phyloP scores from a whole-genome alignment of 441 rosid genomes.

The Eruca vesicaria region DNA sequence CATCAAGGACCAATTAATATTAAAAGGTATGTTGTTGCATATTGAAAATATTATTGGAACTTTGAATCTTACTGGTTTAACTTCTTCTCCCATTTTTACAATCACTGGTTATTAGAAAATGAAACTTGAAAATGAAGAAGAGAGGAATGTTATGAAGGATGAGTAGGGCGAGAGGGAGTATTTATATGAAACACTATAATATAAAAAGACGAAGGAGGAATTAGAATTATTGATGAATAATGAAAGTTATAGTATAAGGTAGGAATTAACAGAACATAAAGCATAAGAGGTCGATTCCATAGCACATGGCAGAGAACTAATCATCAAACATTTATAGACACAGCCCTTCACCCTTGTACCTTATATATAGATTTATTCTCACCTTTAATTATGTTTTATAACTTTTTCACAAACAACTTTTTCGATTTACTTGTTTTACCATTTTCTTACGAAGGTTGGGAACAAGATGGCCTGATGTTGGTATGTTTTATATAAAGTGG shows the following conservation, averaged over 20 bases:
- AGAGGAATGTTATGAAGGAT: not conserved
- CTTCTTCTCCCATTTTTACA: conserved; percentile 34
- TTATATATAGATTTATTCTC: conserved; percentile 7
- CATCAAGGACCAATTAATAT: not conserved
- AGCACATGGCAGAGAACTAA: conserved; percentile 39
- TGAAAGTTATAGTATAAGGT: conserved; percentile 14
- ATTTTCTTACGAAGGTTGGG: not conserved
- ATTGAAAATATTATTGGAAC: not conserved
- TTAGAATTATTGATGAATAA: conserved; percentile 34
- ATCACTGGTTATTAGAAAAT: not conserved
- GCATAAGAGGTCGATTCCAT: conserved; percentile 39
- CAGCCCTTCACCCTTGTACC: conserved; percentile 7
- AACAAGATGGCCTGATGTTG: conserved; percentile 19
- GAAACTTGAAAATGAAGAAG: not conserved
- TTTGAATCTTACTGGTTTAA: conserved; percentile 24
- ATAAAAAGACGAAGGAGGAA: conserved; percentile 11
- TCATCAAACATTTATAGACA: conserved; percentile 30
- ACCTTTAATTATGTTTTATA: not conserved
- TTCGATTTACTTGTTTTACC: not conserved
- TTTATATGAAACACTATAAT: conserved; percentile 13
- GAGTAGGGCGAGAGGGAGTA: conserved; percentile 10
- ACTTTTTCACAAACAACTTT: not conserved
- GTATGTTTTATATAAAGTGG: conserved; percentile 18
- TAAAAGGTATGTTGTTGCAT: not conserved
- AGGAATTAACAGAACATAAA: conserved; percentile 40